Evolutionary conservation across 805 yeast species (phyloP).

Genomic region (Wickerhamomyces canadensis): DNA sequence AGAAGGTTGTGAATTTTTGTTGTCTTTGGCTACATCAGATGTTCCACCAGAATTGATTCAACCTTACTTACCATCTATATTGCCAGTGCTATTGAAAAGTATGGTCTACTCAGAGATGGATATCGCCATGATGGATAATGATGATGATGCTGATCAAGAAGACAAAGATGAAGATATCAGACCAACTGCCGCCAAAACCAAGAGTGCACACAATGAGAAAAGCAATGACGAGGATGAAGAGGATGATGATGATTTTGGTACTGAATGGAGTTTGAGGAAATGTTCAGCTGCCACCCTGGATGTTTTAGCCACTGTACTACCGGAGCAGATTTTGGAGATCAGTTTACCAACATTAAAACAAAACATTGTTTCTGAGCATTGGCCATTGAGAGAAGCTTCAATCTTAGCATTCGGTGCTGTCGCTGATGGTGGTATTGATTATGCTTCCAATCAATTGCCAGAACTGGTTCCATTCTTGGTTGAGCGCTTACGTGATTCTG

Average conservation of each 20-base stretch:
- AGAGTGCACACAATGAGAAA: constrained; percentile 28
- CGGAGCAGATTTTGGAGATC: constrained; percentile 58
- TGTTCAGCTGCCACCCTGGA: constrained; percentile 94
- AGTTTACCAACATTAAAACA: constrained; percentile 74
- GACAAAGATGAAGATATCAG: constrained; percentile 85
- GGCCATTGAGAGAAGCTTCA: constrained; percentile 93
- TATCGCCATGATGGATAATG: constrained; percentile 58
- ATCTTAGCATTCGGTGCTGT: constrained; percentile 94
- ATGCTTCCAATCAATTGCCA: constrained; percentile 68
- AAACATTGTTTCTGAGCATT: constrained; percentile 59
- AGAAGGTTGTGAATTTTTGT: constrained; percentile 89
- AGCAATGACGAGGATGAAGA: constrained; percentile 64
- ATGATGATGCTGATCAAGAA: constrained; percentile 69
- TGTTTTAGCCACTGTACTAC: constrained; percentile 61
- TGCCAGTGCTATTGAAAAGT: constrained; percentile 73
- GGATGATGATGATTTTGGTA: constrained; percentile 60
- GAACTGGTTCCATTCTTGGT: constrained; percentile 79
- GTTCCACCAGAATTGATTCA: constrained; percentile 48
- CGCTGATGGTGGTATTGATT: constrained; percentile 79
- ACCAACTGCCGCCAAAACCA: constrained; percentile 72
- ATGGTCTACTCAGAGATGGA: constrained; percentile 91
- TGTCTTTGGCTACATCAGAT: constrained; percentile 62
- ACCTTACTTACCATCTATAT: constrained; percentile 52
- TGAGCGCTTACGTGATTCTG: constrained; percentile 65
- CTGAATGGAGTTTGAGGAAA: constrained; percentile 88